These are phyloP conservation scores for Colletotrichum liriopes DNA, from an alignment of 2,329 filamentous ascomycete genomes.

Conservation along the genomic window DNA sequence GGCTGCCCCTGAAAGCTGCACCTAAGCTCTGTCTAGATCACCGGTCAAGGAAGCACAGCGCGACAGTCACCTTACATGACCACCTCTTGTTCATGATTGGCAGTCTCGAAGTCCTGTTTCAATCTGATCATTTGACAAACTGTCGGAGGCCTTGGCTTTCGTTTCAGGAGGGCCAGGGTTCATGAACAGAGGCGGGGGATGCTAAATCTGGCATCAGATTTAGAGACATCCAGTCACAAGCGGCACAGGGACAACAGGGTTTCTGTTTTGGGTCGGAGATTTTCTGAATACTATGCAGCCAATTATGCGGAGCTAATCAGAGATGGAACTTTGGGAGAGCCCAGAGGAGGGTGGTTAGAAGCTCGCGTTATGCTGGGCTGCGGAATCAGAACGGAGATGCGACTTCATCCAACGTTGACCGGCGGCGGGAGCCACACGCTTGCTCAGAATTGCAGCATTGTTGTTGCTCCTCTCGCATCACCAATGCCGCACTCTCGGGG, in stretches of 20 bases:
- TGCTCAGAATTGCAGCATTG: not conserved
- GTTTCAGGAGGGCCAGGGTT: slow-evolving; percentile 38
- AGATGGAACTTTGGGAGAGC: not conserved
- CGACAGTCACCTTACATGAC: not conserved
- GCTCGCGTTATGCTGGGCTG: not conserved
- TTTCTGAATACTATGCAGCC: slow-evolving; percentile 27
- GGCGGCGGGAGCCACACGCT: not conserved
- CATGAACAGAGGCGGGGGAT: slow-evolving; percentile 14
- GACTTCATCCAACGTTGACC: not conserved
- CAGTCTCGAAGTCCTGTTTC: slow-evolving; percentile 12
- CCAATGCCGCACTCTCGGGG: slow-evolving; percentile 2
- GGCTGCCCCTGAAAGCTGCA: slow-evolving; percentile 15
- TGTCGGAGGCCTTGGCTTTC: slow-evolving; percentile 11
- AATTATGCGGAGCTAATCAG: slow-evolving; percentile 19
- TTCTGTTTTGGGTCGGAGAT: slow-evolving; percentile 36
- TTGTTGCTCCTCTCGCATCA: not conserved
- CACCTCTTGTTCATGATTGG: slow-evolving; percentile 10
- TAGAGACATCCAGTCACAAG: slow-evolving; percentile 28
- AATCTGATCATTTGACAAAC: slow-evolving; percentile 24
- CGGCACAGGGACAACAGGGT: slow-evolving; percentile 12
- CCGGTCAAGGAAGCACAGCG: slow-evolving; percentile 21
- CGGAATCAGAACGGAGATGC: not conserved
- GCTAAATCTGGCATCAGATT: slow-evolving; percentile 34
- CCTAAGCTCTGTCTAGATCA: slow-evolving; percentile 31
- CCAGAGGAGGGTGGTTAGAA: slow-evolving; percentile 15